Evolutionary conservation across 1,139 yeast genomes (phyloP).

Genomic region (Candida sojae): DNA sequence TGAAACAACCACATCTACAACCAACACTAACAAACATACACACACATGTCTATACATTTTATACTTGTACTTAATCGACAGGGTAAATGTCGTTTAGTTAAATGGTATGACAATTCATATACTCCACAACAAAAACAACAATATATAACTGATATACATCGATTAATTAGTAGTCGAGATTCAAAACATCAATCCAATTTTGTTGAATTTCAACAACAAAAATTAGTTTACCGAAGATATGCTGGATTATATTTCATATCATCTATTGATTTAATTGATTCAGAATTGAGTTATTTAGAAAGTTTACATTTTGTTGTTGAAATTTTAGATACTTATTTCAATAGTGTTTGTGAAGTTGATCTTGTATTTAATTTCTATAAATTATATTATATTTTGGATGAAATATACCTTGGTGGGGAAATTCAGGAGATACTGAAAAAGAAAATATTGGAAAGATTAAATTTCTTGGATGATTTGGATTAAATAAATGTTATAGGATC

Average conservation of each 20-base stretch:
- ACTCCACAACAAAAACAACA: constrained; percentile 53
- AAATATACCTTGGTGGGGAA: constrained; percentile 77
- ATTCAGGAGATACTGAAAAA: constrained; percentile 70
- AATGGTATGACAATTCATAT: constrained; percentile 61
- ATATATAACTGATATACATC: constrained; percentile 69
- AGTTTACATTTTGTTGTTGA: constrained; percentile 89
- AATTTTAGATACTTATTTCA: constrained; percentile 79
- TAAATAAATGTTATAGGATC: constrained; percentile 14
- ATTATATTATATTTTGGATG: constrained; percentile 70
- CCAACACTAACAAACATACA: neutral
- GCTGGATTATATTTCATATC: constrained; percentile 89
- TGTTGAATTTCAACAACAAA: constrained; percentile 67
- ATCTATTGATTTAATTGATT: constrained; percentile 73
- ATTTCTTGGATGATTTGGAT: constrained; percentile 38
- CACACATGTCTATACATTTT: constrained; percentile 73
- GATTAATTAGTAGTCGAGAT: constrained; percentile 79
- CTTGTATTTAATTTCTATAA: constrained; percentile 80
- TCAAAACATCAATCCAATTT: constrained; percentile 81
- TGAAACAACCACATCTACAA: neutral
- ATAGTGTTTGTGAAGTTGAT: constrained; percentile 94
- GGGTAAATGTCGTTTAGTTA: constrained; percentile 86
- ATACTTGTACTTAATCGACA: constrained; percentile 84
- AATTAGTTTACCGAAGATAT: constrained; percentile 83
- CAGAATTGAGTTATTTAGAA: constrained; percentile 80
- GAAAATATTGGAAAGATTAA: constrained; percentile 54